Percentiles rank a stretch among this genome's conserved stretches.
These are phyloP conservation scores for Entoloma clypeatum DNA, from an alignment of 1,284 basidiomycete species.

Conservation along the genomic window DNA sequence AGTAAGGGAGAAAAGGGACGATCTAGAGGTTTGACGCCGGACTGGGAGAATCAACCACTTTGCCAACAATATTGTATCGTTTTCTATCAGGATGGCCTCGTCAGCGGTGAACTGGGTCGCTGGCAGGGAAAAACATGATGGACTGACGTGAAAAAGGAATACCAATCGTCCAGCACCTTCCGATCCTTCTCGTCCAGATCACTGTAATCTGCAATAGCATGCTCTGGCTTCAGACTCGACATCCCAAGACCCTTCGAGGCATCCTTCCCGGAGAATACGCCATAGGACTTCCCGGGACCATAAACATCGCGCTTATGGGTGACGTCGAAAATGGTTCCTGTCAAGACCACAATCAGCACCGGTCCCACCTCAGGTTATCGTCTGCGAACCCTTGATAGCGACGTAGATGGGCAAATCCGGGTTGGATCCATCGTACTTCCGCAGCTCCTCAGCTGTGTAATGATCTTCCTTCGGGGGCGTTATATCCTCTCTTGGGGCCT, in stretches of 20 bases:
- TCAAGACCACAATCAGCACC: background rate
- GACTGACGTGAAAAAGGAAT: conserved; percentile 58
- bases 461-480: conserved; percentile 76
- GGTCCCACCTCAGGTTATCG: background rate
- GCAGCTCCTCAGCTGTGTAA: conserved; percentile 67
- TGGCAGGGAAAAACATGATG: conserved; percentile 14
- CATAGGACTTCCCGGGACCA: conserved; percentile 67
- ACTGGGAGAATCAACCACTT: conserved; percentile 24
- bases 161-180: conserved; percentile 91
- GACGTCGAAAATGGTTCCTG: conserved; percentile 87
- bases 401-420: conserved; percentile 74
- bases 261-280: conserved; percentile 86
- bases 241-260: conserved; percentile 79
- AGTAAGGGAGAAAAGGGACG: too few species aligned
- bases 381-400: conserved; percentile 75
- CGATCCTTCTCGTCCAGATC: conserved; percentile 68
- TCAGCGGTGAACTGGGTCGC: conserved; percentile 5
- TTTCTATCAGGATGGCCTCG: conserved; percentile 41
- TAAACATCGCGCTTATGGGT: conserved; percentile 78
- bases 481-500: conserved; percentile 56
- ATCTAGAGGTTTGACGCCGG: too few species aligned
- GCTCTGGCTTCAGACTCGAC: conserved; percentile 84
- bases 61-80: conserved; percentile 81
- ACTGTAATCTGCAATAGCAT: conserved; percentile 89
- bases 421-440: conserved; percentile 66